A percentile compares a stretch with the other conserved stretches of the same genome.
Conservation (phyloP, 208 protist genomes). For the Leishmania lainsoni region DNA sequence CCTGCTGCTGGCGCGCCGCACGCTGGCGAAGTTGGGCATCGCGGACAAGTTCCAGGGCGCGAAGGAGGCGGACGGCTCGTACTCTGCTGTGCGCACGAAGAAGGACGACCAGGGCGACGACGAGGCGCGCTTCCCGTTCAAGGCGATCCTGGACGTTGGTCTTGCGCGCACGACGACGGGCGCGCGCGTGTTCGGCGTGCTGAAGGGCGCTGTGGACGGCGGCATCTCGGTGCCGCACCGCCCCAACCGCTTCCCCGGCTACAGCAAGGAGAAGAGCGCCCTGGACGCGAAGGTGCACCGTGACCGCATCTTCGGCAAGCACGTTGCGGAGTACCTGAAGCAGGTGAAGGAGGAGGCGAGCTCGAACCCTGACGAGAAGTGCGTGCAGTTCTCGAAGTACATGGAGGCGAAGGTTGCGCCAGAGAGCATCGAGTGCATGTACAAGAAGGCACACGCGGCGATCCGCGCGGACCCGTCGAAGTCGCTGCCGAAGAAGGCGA, state of each 20-base stretch:
- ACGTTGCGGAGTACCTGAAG: constrained; percentile 99
- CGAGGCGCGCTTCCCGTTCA: constrained; percentile 95
- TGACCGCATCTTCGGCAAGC: constrained; percentile 97
- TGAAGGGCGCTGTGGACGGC: constrained; percentile 98
- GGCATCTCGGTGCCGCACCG: constrained; percentile 98
- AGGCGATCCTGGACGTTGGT: constrained; percentile 97
- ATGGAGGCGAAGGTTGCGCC: constrained; percentile 91
- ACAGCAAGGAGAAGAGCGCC: constrained; percentile 87
- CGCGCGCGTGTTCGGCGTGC: constrained; percentile 91
- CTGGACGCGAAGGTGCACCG: constrained; percentile 93
- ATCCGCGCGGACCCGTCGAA: constrained; percentile 95
- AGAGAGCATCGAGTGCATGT: constrained; percentile 95
- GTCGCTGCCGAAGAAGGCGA: constrained; percentile 61
- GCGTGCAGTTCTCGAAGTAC: constrained; percentile 96
- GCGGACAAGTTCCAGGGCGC: constrained; percentile 94
- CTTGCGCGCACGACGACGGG: constrained; percentile 97
- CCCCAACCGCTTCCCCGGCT: constrained; percentile 96
- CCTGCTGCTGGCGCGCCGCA: constrained; percentile 97
- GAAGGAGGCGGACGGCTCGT: constrained; percentile 88
- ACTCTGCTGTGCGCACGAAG: constrained; percentile 79
- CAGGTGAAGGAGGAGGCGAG: constrained; percentile 94
- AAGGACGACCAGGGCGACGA: constrained; percentile 85
- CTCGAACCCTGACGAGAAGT: constrained; percentile 86
- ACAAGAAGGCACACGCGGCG: constrained; percentile 92
- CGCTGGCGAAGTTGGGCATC: constrained; percentile 95